phyloP scores from a whole-genome alignment of 768 basidiomycete species.

The Postia placenta region DNA sequence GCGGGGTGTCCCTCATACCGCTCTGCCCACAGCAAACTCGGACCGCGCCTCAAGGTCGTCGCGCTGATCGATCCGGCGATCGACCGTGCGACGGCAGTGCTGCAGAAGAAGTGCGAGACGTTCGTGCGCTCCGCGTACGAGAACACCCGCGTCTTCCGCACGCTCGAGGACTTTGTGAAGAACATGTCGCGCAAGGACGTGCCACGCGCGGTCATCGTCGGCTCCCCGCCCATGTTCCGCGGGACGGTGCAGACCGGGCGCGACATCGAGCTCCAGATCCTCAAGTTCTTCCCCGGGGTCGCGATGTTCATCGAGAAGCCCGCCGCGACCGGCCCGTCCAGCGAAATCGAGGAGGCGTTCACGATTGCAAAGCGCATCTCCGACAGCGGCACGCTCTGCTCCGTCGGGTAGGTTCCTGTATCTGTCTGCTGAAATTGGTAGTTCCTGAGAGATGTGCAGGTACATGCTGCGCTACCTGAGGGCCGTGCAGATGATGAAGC shows the following conservation, averaged over 20 bases:
- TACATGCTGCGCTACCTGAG: slow-evolving; percentile 94
- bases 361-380: slow-evolving; percentile 66
- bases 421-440: too few species aligned
- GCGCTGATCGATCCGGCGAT: slow-evolving; percentile 89
- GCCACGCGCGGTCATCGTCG: slow-evolving; percentile 82
- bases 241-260: slow-evolving; percentile 69
- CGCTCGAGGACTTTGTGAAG: slow-evolving; percentile 79
- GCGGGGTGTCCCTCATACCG: neutral
- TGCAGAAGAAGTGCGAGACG: slow-evolving; percentile 86
- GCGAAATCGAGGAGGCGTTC: slow-evolving; percentile 64
- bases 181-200: slow-evolving; percentile 56
- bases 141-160: slow-evolving; percentile 78
- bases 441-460: slow-evolving; percentile 29
- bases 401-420: slow-evolving; percentile 83
- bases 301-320: slow-evolving; percentile 94
- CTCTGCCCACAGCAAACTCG: slow-evolving; percentile 68
- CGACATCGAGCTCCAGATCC: slow-evolving; percentile 83
- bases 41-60: slow-evolving; percentile 91
- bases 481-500: slow-evolving; percentile 95
- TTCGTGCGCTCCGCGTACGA: slow-evolving; percentile 94
- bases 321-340: slow-evolving; percentile 70
- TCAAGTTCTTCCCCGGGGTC: slow-evolving; percentile 83
- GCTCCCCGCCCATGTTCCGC: slow-evolving; percentile 91
- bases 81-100: slow-evolving; percentile 72
- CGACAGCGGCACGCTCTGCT: slow-evolving; percentile 71